These are phyloP conservation scores for Coemansia sp. DNA, from an alignment of 192 early-diverging fungal species.

Conservation along the genomic window DNA sequence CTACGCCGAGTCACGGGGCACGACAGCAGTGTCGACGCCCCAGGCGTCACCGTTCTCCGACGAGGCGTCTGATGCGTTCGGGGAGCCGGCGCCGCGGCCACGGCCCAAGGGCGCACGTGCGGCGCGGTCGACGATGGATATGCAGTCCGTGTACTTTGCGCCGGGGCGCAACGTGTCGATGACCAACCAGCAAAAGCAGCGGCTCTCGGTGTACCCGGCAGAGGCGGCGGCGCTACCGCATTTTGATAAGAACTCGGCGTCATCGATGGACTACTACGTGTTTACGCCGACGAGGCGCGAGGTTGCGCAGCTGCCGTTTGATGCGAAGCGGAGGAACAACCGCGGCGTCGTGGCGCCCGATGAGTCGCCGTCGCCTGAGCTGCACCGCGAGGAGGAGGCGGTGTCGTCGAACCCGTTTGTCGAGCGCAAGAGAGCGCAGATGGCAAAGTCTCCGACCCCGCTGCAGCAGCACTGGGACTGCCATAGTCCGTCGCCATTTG, in stretches of 20 bases:
- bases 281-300: slow-evolving; percentile 39
- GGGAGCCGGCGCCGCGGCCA: slow-evolving; percentile 5
- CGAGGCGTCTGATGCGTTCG: not conserved
- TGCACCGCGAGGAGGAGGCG: slow-evolving; percentile 26
- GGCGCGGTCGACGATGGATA: slow-evolving; percentile 32
- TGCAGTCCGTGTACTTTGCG: slow-evolving; percentile 56
- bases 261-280: slow-evolving; percentile 53
- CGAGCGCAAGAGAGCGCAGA: slow-evolving; percentile 26
- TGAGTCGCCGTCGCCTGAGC: not conserved
- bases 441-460: not conserved
- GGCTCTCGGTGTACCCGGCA: slow-evolving; percentile 21
- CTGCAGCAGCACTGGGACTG: slow-evolving; percentile 30
- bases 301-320: slow-evolving; percentile 21
- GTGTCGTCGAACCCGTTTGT: slow-evolving; percentile 47
- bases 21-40: slow-evolving; percentile 15
- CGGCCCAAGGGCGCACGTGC: slow-evolving; percentile 32
- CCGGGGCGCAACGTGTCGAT: slow-evolving; percentile 49
- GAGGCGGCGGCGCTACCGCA: not conserved
- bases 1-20: slow-evolving; percentile 10
- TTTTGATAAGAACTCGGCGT: slow-evolving; percentile 47
- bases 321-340: slow-evolving; percentile 17
- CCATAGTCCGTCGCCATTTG: slow-evolving; percentile 20
- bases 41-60: slow-evolving; percentile 15
- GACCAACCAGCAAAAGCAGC: slow-evolving; percentile 45
- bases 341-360: slow-evolving; percentile 30